Evolutionary conservation across 148 eudicot species (phyloP), one percentile per base, ranked within the genome.

Genomic region (Oxyria digyna): DNA sequence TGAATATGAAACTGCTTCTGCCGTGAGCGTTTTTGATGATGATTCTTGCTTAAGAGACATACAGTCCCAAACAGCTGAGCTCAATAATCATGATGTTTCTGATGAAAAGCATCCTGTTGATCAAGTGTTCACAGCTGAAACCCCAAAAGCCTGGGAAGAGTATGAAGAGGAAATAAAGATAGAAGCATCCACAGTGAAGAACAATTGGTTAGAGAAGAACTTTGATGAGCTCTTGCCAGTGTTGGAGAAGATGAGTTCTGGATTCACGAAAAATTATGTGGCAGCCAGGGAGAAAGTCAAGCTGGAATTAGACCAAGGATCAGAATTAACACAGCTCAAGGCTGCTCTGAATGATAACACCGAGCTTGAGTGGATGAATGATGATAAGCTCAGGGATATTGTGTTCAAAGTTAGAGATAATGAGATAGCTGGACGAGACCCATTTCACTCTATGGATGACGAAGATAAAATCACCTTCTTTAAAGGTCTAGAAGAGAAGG

Each of bases 341-440:
- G 75, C 77, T 42, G 33, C 75, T 69, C 69, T 52, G 15, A 59
- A 59, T 27, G 82, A 75, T 75, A 80, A 78, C 69, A 71, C 72
- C 40, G 98, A 92, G 66, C 82, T 89, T 74, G 93, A 87, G 67
- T 92, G 98, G 98, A 92, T 92, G 96, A 82, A 85, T 79, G 88
- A 91, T 80, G 94, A 87, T 70, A 79, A 69, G 77, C 98, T 92
- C 38, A 78, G 85, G 63, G 96, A 89, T 55, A 89, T 92, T 76
- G 98, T 89, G 57, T 87, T 92, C 70, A 82, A 72, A 77, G 98
- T 92, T 54, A 82, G 94, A 78, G 98, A 92, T 32, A 92, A 92
- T 77, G 98, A 92, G 78, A 76, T 92, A 69, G 80, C 87, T 35
- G 97, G 96, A 13, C 84, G 84, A 23, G 94, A 89, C 55, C 98